Evolutionary conservation across 441 rosid species (phyloP).

Genomic region (Erodium moschatum): DNA sequence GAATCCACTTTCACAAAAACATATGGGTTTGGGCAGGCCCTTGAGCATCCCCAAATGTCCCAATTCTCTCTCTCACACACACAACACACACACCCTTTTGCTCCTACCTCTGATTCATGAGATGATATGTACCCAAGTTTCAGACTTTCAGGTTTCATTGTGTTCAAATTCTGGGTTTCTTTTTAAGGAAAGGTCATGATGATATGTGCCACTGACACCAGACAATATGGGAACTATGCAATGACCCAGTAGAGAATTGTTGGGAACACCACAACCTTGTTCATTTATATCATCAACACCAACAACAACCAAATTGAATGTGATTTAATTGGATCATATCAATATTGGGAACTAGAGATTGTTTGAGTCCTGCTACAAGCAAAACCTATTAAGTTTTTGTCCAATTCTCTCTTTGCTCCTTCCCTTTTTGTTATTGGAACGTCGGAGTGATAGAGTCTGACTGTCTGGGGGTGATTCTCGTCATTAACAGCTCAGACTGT

Average conservation of each 20-base stretch:
- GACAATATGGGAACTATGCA: constrained; percentile 42
- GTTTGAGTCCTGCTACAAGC: neutral
- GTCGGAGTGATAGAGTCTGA: too few relatives aligned
- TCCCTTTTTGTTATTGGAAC: neutral
- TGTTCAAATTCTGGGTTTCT: constrained; percentile 22
- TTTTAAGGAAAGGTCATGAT: constrained; percentile 33
- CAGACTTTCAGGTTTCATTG: neutral
- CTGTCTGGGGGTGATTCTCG: too few relatives aligned
- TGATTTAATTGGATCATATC: neutral
- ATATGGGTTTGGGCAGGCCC: constrained; percentile 17
- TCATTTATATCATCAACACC: constrained; percentile 7
- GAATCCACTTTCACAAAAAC: constrained; percentile 26
- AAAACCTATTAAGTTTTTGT: neutral
- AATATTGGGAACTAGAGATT: neutral
- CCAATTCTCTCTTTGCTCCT: too few relatives aligned
- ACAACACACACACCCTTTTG: constrained; percentile 11
- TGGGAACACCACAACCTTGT: neutral
- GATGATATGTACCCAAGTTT: constrained; percentile 4
- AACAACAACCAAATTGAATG: neutral
- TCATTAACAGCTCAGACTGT: too few relatives aligned
- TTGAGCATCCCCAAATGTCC: constrained; percentile 17
- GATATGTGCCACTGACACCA: constrained; percentile 25
- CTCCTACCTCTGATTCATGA: constrained; percentile 6
- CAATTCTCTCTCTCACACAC: constrained; percentile 13
- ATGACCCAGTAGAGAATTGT: constrained; percentile 11